phyloP scores from a whole-genome alignment of 2,329 filamentous ascomycete species.

The Monilinia laxa region DNA sequence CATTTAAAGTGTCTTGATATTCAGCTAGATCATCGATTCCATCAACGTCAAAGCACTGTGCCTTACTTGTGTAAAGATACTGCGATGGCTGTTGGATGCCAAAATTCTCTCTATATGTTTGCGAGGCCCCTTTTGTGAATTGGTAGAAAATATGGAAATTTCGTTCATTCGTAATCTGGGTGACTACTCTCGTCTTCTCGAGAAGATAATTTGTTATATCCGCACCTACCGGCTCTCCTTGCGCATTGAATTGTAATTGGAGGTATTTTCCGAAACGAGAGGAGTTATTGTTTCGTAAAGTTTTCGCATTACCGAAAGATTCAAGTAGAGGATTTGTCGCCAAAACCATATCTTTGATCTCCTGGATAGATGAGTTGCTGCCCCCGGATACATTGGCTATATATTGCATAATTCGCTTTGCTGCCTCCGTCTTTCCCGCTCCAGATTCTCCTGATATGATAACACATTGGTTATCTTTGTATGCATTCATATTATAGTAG shows the following conservation, averaged over 20 bases:
- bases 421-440: slow-evolving; percentile 96
- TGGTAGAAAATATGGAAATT: slow-evolving; percentile 99
- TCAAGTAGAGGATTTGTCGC: slow-evolving; percentile 96
- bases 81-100: slow-evolving; percentile 89
- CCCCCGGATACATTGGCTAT: slow-evolving; percentile 96
- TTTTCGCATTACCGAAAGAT: slow-evolving; percentile 98
- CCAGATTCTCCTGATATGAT: slow-evolving; percentile 99
- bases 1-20: slow-evolving; percentile 84
- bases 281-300: slow-evolving; percentile 96
- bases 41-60: slow-evolving; percentile 91
- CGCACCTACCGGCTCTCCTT: slow-evolving; percentile 90
- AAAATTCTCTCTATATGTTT: slow-evolving; percentile 80
- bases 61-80: slow-evolving; percentile 89
- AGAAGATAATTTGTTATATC: slow-evolving; percentile 98
- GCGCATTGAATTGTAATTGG: slow-evolving; percentile 90
- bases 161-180: slow-evolving; percentile 91
- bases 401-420: slow-evolving; percentile 99
- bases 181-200: slow-evolving; percentile 92
- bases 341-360: slow-evolving; percentile 99
- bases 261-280: slow-evolving; percentile 98
- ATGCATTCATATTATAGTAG: slow-evolving; percentile 99
- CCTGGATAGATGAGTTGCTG: slow-evolving; percentile 69
- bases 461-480: slow-evolving; percentile 98
- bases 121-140: slow-evolving; percentile 92
- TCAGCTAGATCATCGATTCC: slow-evolving; percentile 91